phyloP scores from a whole-genome alignment of 1,139 yeast genomes.

The Fermentozyma sake region DNA sequence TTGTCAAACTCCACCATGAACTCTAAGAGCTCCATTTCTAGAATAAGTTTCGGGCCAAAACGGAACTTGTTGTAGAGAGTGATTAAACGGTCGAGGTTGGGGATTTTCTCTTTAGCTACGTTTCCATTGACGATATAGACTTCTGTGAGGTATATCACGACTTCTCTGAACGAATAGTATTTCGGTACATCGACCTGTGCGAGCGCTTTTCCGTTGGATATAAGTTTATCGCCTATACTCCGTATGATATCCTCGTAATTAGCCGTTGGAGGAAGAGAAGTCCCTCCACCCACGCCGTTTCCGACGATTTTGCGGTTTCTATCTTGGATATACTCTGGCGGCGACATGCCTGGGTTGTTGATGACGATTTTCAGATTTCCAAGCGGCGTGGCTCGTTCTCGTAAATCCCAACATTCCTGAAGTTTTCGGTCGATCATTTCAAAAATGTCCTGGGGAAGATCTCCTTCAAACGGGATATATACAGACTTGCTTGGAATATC shows the following conservation, averaged over 20 bases:
- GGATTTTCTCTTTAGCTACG: conserved; percentile 8
- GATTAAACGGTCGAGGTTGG: conserved; percentile 33
- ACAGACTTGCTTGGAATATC: conserved; percentile 66
- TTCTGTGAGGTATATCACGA: conserved; percentile 24
- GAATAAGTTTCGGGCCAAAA: conserved; percentile 61
- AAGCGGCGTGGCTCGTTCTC: conserved; percentile 49
- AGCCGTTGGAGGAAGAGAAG: conserved; percentile 49
- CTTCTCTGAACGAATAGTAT: conserved; percentile 45
- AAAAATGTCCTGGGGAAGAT: conserved; percentile 52
- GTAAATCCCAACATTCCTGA: conserved; percentile 43
- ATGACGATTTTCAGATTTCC: conserved; percentile 31
- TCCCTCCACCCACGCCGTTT: conserved; percentile 4
- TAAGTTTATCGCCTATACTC: conserved; percentile 51
- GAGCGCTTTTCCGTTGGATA: conserved; percentile 22
- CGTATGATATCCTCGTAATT: conserved; percentile 63
- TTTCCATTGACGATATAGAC: conserved; percentile 7
- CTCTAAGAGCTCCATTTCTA: conserved; percentile 54
- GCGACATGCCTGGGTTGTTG: conserved; percentile 62
- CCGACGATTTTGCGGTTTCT: conserved; percentile 15
- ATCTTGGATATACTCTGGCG: conserved; percentile 36
- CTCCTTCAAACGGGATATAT: conserved; percentile 66
- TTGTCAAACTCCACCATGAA: conserved; percentile 41
- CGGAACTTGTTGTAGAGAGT: conserved; percentile 65
- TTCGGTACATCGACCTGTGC: conserved; percentile 35
- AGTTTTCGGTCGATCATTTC: conserved; percentile 33